Evolutionary conservation across 129 eudicot species (phyloP), one percentile per base, ranked within the genome.

Genomic region (Escallonia rubra): DNA sequence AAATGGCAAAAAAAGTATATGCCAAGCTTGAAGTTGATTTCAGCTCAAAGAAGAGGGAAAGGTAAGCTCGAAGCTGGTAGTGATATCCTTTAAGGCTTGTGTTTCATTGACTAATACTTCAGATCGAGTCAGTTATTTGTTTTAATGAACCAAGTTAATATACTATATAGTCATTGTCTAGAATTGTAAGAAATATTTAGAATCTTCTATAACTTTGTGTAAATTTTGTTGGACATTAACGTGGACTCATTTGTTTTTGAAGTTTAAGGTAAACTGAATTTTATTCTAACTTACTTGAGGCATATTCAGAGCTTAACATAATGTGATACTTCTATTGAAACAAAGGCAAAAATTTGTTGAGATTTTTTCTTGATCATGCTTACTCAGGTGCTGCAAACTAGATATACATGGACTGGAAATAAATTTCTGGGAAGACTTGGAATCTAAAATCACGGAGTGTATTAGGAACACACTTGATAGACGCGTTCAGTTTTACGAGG

Each of bases 401-500:
- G 96, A 93, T 78, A 66, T 86, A 13, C 83, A 73, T 75, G 92
- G 81, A 65, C 73, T 95, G 47, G 95, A 84, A 69, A 74, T 74
- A 78, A 82, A 74, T 51, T 86, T 93, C 70, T 93, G 96, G 98
- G 96, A 93, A 38, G 98, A 86, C 48, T 75, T 89, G 71, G 96
- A 93, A 52, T 67, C 88, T 57, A 93, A 86, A 78, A 69, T 84
- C 69, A 76, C 79, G 86, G 98, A 93, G 63, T 82, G 92, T 71
- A 68, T 89, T 39, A 75, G 85, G 69, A 93, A 89, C 82, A 89
- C 96, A 49, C 81, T 93, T 63, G 98, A 93, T 67, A 84, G 78
- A 59, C 93, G 98, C 43, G 77, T 84, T 52, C 98, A 93, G 67
- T 93, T 93, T 68, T 93, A 93, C 44, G 98, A 93, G 79, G 98